A percentile compares a stretch with the other conserved stretches of the same genome.
Conservation (phyloP, 345 rosid species). For the Litchi chinensis region DNA sequence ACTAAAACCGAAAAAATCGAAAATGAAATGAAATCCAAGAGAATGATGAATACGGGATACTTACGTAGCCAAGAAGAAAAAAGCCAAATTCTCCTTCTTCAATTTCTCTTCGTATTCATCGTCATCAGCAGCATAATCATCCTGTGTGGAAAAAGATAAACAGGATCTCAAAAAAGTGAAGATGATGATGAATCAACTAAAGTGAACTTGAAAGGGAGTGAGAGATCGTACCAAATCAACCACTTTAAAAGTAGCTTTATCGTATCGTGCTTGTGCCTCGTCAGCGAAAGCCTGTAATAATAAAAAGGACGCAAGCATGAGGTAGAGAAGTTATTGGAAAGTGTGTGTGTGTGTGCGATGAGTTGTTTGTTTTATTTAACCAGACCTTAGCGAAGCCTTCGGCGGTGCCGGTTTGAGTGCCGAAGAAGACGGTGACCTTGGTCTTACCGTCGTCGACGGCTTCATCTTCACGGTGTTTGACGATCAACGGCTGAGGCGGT, state of each 20-base stretch:
- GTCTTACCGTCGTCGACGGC: constrained; percentile 73
- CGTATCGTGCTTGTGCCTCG: constrained; percentile 86
- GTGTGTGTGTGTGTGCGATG: too few relatives aligned
- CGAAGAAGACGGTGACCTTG: constrained; percentile 82
- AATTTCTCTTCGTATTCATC: constrained; percentile 91
- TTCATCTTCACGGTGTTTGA: constrained; percentile 60
- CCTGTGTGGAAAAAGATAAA: constrained; percentile 43
- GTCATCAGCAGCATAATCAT: constrained; percentile 93
- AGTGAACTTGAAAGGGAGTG: neutral
- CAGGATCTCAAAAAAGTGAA: constrained; percentile 14
- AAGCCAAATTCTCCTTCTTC: constrained; percentile 75
- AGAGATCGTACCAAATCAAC: constrained; percentile 74
- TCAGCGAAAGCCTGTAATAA: constrained; percentile 60
- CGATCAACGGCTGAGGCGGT: constrained; percentile 59
- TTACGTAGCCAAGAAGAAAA: constrained; percentile 97
- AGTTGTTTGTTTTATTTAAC: too few relatives aligned
- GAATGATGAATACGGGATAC: constrained; percentile 17
- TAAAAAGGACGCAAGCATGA: neutral
- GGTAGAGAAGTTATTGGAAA: neutral
- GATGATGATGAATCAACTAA: neutral
- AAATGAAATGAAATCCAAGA: neutral
- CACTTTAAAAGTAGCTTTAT: constrained; percentile 70
- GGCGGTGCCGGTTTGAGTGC: constrained; percentile 96
- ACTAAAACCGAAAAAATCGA: neutral
- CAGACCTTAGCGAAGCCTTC: constrained; percentile 96